Base-by-base conservation (phyloP, 1,284 basidiomycete species). In the Meira nashicola region DNA sequence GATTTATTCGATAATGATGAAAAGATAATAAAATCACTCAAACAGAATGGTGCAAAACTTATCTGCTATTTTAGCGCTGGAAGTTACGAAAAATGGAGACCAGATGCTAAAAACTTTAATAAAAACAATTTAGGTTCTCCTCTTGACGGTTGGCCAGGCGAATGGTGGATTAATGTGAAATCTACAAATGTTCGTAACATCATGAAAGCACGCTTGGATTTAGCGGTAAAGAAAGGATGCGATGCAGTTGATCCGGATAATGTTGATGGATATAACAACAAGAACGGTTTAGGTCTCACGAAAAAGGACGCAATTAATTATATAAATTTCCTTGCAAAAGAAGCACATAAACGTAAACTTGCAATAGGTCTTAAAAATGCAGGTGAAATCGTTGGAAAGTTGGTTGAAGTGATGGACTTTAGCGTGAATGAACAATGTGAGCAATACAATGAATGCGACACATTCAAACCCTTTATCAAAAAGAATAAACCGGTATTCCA, bases 221-320 rank as follows among this genome's bases (percentile, higher is more conserved):
- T 66, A 11, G 74, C 75, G 17, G 65, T 63, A 28, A 54, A 43
- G 1, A 78, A 77, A 62, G 76, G 75, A n/a, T 80, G 79, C 59
- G 76, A 80, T 54, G 78, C 65, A 11, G 64, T 80, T 19, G 78
- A 80, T 59, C 77, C 77, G 8, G 79, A 80, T 59, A 78, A 78
- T 55, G 72, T 78, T 10, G 78, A 79, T 47, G 54, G 67, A 55
- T 76, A 70, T 58, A 58, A 58, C 39, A 77, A 77, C 57, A 62
- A 61, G 15, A 62, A 67, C 21, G 66, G 63, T 38, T 63, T 65
- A 47, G 66, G 66, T 21, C 70, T 58, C 19, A 72, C 65, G 19
- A 53, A 59, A 23, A 57, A 62, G n/a, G 68, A 77, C 44, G 54
- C 76, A 37, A 59, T 71, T 60, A 60, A 74, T 46, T 79, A 71